A percentile compares a stretch with the other conserved stretches of the same genome.
These are phyloP conservation scores for Xylaria acuta DNA, from an alignment of 495 filamentous ascomycete species.

Conservation along the genomic window DNA sequence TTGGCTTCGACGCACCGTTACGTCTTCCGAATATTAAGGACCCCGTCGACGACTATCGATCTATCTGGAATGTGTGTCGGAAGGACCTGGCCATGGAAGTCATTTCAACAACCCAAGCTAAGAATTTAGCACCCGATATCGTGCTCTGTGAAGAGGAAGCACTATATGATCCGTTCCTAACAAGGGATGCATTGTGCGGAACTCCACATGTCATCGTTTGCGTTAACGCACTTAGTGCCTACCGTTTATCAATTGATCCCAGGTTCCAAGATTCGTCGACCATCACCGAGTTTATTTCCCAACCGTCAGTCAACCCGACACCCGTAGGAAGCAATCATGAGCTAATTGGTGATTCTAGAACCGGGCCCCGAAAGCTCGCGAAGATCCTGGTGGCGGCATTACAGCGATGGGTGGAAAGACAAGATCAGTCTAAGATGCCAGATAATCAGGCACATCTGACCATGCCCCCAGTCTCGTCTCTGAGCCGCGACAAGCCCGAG, in stretches of 20 bases:
- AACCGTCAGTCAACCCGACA: constrained; percentile 39
- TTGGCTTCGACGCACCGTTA: constrained; percentile 39
- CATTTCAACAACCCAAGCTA: constrained; percentile 19
- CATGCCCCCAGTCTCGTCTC: background rate
- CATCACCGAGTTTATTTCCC: constrained; percentile 37
- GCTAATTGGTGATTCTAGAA: constrained; percentile 28
- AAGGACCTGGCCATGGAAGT: constrained; percentile 39
- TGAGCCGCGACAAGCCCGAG: background rate
- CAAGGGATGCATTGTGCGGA: background rate
- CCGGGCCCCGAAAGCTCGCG: constrained; percentile 69
- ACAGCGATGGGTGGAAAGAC: constrained; percentile 34
- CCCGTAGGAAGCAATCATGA: background rate
- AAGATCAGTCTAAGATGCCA: constrained; percentile 5
- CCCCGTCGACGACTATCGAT: constrained; percentile 29
- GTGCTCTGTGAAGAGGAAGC: constrained; percentile 28
- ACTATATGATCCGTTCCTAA: constrained; percentile 9
- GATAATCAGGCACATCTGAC: background rate
- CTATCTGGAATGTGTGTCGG: constrained; percentile 37
- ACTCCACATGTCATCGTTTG: constrained; percentile 31
- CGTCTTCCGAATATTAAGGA: constrained; percentile 35
- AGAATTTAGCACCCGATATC: constrained; percentile 26
- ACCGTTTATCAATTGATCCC: constrained; percentile 28
- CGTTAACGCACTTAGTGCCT: constrained; percentile 38
- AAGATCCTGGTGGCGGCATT: constrained; percentile 54
- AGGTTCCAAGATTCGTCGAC: constrained; percentile 29